Evolutionary conservation across 495 filamentous ascomycete species (phyloP), one percentile per base, ranked within the genome.

Genomic region (Neurospora intermedia): DNA sequence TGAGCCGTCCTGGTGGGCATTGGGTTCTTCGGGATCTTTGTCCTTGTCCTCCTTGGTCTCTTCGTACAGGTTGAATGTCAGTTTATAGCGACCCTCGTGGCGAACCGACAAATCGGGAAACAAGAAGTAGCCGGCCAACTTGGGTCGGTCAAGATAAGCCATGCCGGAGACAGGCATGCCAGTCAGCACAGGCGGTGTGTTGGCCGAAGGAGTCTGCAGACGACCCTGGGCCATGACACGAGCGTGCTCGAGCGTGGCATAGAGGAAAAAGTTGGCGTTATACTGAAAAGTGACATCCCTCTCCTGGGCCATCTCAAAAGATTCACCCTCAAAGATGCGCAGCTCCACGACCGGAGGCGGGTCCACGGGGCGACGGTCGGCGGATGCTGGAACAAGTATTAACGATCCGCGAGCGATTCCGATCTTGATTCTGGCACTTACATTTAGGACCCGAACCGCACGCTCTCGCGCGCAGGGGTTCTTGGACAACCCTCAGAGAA

Each of bases 261-360:
- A 99, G 70, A 98, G 91, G 84, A 99, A 98, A 87, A 98, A 99
- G 82, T 97, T 97, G 78, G 95, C 94, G 78, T 97, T 95, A 83
- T 97, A 94, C 72, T 89, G 86, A 80, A 96, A 97, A 8, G 96
- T 98, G 77, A 97, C 92, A 76, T 96, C 92, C 72, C 89, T 89
- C 71, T 94, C 91, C 71, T 88, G 88, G 62, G 84, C 86, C 59
- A 76, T 77, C 70, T 85, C 82, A 74, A 83, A 83, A 0, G 77
- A 81, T n/a, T 92, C 89, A 38, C 92, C 93, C 78, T 97, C 92
- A 75, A 89, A 94, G 69, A 99, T 91, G 70, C 90, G 92, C 70
- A 99, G 83, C 81, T 96, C 93, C n/a, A 98, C 94, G 43, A 99
- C 94, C 9, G 96, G 96, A 23, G 96, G 96, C 73, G 96, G 95